Conservation (phyloP, 192 early-diverging fungal genomes). For the Piromyces finnis region DNA sequence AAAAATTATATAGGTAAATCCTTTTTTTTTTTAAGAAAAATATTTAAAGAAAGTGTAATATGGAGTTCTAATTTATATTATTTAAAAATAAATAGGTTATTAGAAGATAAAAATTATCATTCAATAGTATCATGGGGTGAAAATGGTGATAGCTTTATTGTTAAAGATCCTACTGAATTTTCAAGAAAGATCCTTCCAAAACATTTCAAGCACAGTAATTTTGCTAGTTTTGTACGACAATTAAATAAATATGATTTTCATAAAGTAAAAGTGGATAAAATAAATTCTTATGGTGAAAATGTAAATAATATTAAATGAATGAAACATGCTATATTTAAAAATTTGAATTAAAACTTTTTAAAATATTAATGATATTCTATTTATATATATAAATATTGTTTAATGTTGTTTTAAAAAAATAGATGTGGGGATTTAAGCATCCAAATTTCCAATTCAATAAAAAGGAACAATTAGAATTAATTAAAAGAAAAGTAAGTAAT, state of each 20-base stretch:
- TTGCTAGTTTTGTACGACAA: slow-evolving; percentile 21
- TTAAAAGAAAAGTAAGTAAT: not conserved
- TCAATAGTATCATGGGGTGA: slow-evolving; percentile 55
- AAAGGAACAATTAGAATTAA: not conserved
- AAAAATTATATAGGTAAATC: not conserved
- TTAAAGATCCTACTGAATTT: slow-evolving; percentile 70
- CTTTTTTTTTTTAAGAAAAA: no score
- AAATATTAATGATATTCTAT: no score
- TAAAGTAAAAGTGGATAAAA: slow-evolving; percentile 31
- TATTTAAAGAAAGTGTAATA: no score
- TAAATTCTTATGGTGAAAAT: slow-evolving; percentile 19
- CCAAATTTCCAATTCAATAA: slow-evolving; percentile 28
- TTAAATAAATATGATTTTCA: slow-evolving; percentile 70
- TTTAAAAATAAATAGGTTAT: slow-evolving; percentile 54
- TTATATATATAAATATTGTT: no score
- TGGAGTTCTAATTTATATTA: no score
- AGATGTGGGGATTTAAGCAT: slow-evolving; percentile 49
- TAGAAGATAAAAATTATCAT: slow-evolving; percentile 39
- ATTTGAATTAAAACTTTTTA: no score
- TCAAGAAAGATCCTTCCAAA: slow-evolving; percentile 57
- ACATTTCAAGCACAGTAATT: slow-evolving; percentile 68
- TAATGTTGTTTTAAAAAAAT: not conserved
- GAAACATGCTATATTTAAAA: no score
- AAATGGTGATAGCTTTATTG: slow-evolving; percentile 69
- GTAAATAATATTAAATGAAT: no score